These are phyloP conservation scores for Coemansia sp. DNA, from an alignment of 192 early-diverging fungal genomes.

Conservation along the genomic window DNA sequence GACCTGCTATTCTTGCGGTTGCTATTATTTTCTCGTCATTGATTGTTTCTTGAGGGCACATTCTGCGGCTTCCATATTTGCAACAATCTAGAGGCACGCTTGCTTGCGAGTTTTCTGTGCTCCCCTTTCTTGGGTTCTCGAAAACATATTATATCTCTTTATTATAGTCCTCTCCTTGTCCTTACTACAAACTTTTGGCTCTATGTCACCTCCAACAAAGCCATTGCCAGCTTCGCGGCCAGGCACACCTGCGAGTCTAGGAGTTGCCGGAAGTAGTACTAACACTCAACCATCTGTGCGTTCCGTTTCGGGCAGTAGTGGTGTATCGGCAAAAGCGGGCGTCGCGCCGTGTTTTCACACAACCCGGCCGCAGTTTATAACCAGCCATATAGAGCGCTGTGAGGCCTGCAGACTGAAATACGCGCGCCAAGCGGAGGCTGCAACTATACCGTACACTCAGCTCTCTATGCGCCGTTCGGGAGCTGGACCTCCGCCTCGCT, in stretches of 20 bases:
- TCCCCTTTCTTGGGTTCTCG: background rate
- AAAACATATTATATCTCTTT: conserved; percentile 5
- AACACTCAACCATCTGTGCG: conserved; percentile 18
- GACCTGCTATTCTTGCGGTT: conserved; percentile 1
- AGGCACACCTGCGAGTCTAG: conserved; percentile 26
- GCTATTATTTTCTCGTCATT: background rate
- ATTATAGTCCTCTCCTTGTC: background rate
- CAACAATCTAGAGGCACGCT: background rate
- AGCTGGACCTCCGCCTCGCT: conserved; percentile 17
- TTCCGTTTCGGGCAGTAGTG: conserved; percentile 48
- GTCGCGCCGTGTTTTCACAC: conserved; percentile 52
- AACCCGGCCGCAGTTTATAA: conserved; percentile 52
- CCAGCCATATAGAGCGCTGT: conserved; percentile 54
- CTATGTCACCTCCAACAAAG: conserved; percentile 32
- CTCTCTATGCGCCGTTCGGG: conserved; percentile 29
- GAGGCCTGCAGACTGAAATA: conserved; percentile 54
- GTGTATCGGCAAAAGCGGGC: conserved; percentile 25
- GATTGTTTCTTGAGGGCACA: background rate
- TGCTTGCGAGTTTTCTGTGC: background rate
- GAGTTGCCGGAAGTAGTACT: conserved; percentile 19
- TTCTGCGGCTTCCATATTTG: background rate
- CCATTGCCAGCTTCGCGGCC: conserved; percentile 16
- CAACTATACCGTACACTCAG: conserved; percentile 39
- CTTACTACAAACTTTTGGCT: background rate
- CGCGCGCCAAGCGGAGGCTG: conserved; percentile 49